phyloP scores from a whole-genome alignment of 306 rosid species.

The Vigna nakashimae region DNA sequence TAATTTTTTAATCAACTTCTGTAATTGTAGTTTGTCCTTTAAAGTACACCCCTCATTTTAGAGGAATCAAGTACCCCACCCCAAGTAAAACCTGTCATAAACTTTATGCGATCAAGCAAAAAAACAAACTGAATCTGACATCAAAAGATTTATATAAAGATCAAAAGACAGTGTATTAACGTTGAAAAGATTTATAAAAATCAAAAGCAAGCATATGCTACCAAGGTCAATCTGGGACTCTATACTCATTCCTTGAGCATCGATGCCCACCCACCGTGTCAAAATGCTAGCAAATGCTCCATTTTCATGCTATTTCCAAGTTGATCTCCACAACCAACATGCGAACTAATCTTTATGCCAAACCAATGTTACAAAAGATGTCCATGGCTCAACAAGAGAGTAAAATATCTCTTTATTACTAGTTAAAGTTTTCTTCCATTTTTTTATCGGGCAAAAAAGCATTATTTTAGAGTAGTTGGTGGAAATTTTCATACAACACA shows the following conservation, averaged over 20 bases:
- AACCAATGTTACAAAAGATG: conserved; percentile 4
- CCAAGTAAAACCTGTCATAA: no score
- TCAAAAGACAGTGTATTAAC: no score
- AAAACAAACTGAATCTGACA: no score
- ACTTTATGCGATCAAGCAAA: no score
- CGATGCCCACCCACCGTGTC: not conserved
- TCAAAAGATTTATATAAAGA: no score
- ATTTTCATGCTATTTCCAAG: not conserved
- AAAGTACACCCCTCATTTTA: no score
- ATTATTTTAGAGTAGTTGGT: not conserved
- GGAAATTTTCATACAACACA: not conserved
- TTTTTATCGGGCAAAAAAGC: not conserved
- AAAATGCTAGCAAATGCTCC: conserved; percentile 17
- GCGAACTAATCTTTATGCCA: conserved; percentile 11
- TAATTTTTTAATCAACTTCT: no score
- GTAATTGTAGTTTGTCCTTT: no score
- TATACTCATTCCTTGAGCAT: conserved; percentile 23
- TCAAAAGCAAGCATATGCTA: not conserved
- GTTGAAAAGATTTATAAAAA: not conserved
- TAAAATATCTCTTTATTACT: not conserved
- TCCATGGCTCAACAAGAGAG: not conserved
- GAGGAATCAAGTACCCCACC: no score
- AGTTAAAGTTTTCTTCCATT: not conserved
- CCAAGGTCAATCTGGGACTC: conserved; percentile 4
- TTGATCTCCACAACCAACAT: conserved; percentile 2